Conservation (phyloP, 805 yeast species). For the Wickerhamomyces kurtzmanii region DNA sequence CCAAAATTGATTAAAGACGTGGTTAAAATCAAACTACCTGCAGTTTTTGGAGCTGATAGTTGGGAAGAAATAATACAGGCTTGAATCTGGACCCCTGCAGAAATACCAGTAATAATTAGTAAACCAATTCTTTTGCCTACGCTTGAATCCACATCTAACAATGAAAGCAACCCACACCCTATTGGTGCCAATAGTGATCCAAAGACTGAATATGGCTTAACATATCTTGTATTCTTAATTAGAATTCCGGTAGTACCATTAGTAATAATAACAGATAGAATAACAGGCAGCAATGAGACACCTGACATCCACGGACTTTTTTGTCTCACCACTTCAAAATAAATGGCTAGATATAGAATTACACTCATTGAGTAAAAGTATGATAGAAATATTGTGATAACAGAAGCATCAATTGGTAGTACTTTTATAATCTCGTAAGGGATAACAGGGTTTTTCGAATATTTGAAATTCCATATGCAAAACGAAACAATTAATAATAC, state of each 20-base stretch:
- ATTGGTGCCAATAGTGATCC: constrained; percentile 27
- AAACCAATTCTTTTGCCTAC: constrained; percentile 29
- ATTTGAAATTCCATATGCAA: constrained; percentile 26
- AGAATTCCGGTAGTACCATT: constrained; percentile 22
- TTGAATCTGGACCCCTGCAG: constrained; percentile 38
- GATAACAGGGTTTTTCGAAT: constrained; percentile 35
- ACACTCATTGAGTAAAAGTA: constrained; percentile 4
- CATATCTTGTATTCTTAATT: constrained; percentile 24
- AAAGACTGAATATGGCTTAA: constrained; percentile 29
- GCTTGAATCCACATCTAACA: constrained; percentile 29
- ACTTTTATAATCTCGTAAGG: constrained; percentile 4
- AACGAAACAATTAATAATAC: constrained; percentile 26
- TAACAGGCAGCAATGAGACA: constrained; percentile 28
- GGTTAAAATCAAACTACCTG: constrained; percentile 38
- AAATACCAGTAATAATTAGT: constrained; percentile 35
- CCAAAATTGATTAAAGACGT: constrained; percentile 34
- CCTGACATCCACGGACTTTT: constrained; percentile 34
- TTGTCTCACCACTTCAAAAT: constrained; percentile 31
- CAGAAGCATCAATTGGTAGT: constrained; percentile 1
- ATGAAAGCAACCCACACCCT: constrained; percentile 32
- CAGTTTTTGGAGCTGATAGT: constrained; percentile 37
- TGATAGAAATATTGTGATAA: background rate
- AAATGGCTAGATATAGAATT: constrained; percentile 21
- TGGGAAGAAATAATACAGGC: constrained; percentile 33
- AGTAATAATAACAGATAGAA: constrained; percentile 24